These are phyloP conservation scores for Trichocladium antarcticum DNA, from an alignment of 495 filamentous ascomycete genomes.

Conservation along the genomic window DNA sequence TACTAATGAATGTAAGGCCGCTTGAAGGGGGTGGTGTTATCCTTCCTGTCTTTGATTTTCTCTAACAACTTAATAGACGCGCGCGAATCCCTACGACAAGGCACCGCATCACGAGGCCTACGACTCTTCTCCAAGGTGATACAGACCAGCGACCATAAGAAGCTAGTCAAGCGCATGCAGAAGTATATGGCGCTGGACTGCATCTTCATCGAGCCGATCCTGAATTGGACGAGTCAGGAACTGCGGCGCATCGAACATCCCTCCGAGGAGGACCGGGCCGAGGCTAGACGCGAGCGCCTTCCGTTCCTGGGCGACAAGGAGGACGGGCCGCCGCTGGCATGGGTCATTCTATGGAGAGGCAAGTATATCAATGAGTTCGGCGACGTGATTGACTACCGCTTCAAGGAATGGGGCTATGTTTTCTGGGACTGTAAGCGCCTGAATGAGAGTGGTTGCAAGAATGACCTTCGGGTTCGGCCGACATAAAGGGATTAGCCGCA, in stretches of 20 bases:
- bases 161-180: constrained; percentile 3
- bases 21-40: too few relatives aligned
- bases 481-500: too few relatives aligned
- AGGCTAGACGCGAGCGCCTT: neutral
- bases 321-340: constrained; percentile 15
- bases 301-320: constrained; percentile 16
- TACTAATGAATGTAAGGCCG: too few relatives aligned
- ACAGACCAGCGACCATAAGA: constrained; percentile 1
- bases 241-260: neutral
- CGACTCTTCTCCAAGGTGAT: constrained; percentile 5
- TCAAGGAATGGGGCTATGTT: constrained; percentile 14
- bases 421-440: constrained; percentile 20
- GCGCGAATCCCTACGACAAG: neutral
- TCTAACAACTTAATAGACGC: too few relatives aligned
- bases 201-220: constrained; percentile 1
- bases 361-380: constrained; percentile 13
- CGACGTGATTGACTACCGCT: neutral
- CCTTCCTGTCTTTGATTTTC: too few relatives aligned
- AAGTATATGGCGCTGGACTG: neutral
- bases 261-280: neutral
- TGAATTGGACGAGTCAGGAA: constrained; percentile 1
- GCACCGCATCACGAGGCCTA: constrained; percentile 1
- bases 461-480: too few relatives aligned
- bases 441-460: too few relatives aligned
- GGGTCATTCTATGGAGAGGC: constrained; percentile 16